phyloP scores from a whole-genome alignment of 495 filamentous ascomycete species.

The Podospora pseudopauciseta region DNA sequence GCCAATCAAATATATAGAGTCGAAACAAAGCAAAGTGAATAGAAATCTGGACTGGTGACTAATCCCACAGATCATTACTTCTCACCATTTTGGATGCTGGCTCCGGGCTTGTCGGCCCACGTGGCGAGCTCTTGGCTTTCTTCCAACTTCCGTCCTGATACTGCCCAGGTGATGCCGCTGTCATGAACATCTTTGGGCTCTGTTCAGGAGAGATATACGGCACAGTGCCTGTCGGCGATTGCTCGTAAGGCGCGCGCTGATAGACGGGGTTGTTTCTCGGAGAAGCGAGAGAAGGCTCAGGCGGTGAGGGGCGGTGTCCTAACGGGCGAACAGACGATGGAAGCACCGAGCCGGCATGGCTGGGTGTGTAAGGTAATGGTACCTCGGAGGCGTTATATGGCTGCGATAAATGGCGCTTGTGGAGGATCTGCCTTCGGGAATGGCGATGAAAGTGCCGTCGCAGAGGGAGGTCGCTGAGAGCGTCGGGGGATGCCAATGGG shows the following conservation, averaged over 20 bases:
- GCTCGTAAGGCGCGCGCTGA: constrained; percentile 18
- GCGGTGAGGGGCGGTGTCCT: neutral
- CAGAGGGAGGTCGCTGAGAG: constrained; percentile 6
- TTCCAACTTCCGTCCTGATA: constrained; percentile 1
- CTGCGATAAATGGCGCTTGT: neutral
- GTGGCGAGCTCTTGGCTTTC: constrained; percentile 6
- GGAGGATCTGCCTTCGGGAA: neutral
- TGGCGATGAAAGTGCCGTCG: neutral
- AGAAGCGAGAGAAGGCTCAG: constrained; percentile 12
- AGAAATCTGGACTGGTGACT: no score
- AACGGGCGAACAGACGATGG: neutral
- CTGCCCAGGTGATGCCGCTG: neutral
- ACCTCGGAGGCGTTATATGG: constrained; percentile 5
- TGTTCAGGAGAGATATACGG: constrained; percentile 17
- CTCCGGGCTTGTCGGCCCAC: constrained; percentile 7
- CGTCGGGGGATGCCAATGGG: constrained; percentile 15
- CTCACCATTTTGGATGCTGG: constrained; percentile 16
- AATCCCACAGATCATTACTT: constrained; percentile 21
- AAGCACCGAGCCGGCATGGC: neutral
- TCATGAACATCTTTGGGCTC: constrained; percentile 9
- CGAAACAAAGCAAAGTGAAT: no score
- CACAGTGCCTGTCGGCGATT: constrained; percentile 5
- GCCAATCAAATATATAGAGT: no score
- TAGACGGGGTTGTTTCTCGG: constrained; percentile 21
- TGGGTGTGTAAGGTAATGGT: neutral